Percentiles rank a stretch among this genome's conserved stretches.
phyloP scores from a whole-genome alignment of 148 eudicot species.

The Dianthus caryophyllus region DNA sequence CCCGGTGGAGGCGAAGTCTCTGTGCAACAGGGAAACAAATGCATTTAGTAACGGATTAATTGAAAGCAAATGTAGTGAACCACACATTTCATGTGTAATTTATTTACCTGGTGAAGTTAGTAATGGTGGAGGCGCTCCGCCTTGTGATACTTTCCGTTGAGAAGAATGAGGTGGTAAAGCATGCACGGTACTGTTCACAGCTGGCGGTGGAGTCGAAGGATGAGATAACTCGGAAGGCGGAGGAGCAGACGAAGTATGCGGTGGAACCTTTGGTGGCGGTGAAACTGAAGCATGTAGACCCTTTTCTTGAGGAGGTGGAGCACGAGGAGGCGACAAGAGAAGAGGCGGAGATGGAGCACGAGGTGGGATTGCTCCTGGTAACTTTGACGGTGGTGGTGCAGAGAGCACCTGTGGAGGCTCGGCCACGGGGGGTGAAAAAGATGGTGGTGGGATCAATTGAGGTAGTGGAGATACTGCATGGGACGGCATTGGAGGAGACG shows the following conservation, averaged over 20 bases:
- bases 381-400: slow-evolving; percentile 23
- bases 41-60: neutral
- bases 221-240: slow-evolving; percentile 16
- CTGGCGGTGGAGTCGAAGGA: slow-evolving; percentile 31
- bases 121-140: slow-evolving; percentile 27
- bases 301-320: slow-evolving; percentile 29
- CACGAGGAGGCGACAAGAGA: slow-evolving; percentile 29
- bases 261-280: slow-evolving; percentile 19
- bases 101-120: slow-evolving; percentile 47
- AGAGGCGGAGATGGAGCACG: slow-evolving; percentile 26
- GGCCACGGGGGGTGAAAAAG: slow-evolving; percentile 18
- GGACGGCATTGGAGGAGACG: slow-evolving; percentile 19
- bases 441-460: slow-evolving; percentile 14
- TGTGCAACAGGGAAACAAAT: neutral
- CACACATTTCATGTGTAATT: slow-evolving; percentile 4
- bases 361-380: slow-evolving; percentile 15
- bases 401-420: slow-evolving; percentile 19
- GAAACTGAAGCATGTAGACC: slow-evolving; percentile 30
- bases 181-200: slow-evolving; percentile 22
- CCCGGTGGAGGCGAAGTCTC: slow-evolving; percentile 26
- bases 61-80: neutral
- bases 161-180: slow-evolving; percentile 32
- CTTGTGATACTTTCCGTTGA: slow-evolving; percentile 25
- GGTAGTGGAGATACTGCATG: slow-evolving; percentile 22
- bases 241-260: slow-evolving; percentile 20